Evolutionary conservation across 768 basidiomycete genomes (phyloP).

Genomic region (Paxillus ammoniavirescens): DNA sequence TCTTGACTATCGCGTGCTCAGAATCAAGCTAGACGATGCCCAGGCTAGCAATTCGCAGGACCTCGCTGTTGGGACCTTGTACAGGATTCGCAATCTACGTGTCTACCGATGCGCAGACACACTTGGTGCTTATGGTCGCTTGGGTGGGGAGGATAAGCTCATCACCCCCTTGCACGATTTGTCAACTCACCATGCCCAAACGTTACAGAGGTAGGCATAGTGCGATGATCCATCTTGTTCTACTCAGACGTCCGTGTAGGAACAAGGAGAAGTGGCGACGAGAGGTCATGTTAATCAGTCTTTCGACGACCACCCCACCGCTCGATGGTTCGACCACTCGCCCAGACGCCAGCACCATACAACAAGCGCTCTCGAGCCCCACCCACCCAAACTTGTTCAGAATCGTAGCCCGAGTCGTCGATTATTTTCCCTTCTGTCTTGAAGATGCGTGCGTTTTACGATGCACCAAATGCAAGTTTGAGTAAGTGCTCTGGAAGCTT

Average conservation of each 20-base stretch:
- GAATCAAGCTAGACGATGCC: constrained; percentile 48
- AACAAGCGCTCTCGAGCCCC: constrained; percentile 34
- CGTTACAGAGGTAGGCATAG: constrained; percentile 20
- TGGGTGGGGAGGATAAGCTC: constrained; percentile 30
- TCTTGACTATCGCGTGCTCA: constrained; percentile 51
- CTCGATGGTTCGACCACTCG: neutral
- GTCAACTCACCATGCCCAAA: constrained; percentile 14
- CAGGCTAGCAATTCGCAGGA: constrained; percentile 42
- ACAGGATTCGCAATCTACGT: constrained; percentile 51
- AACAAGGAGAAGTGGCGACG: constrained; percentile 33
- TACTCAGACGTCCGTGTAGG: constrained; percentile 18
- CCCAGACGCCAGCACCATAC: constrained; percentile 28
- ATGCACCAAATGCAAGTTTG: constrained; percentile 52
- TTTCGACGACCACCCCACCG: neutral
- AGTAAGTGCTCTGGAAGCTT: constrained; percentile 35
- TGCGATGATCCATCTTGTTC: neutral
- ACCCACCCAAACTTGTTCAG: constrained; percentile 39
- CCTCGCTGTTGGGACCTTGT: constrained; percentile 41
- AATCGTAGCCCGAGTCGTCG: constrained; percentile 48
- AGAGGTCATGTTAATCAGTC: constrained; percentile 17
- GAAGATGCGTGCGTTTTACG: constrained; percentile 44
- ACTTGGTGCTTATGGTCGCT: constrained; percentile 18
- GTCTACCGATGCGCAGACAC: constrained; percentile 34
- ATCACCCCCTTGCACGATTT: constrained; percentile 17
- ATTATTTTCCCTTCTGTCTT: constrained; percentile 54